phyloP scores from a whole-genome alignment of 2,329 filamentous ascomycete genomes.

The Ophiocordyceps polyrhachis-furcata region DNA sequence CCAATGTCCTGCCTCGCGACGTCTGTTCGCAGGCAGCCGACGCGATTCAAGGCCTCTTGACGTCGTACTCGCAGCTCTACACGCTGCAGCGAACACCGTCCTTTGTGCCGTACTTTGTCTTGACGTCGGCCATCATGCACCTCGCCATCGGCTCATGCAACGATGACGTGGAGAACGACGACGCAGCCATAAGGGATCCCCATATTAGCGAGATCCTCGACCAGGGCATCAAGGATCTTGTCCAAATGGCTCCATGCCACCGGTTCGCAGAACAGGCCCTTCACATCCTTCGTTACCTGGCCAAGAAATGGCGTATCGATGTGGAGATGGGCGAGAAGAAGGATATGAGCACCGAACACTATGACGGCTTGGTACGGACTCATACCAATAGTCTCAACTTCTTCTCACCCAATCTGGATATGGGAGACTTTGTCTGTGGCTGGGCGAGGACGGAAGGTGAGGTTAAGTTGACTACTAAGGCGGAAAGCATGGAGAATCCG shows the following conservation, averaged over 20 bases:
- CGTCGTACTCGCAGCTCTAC: constrained; percentile 39
- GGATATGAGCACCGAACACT: constrained; percentile 15
- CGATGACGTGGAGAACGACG: constrained; percentile 5
- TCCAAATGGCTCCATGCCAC: constrained; percentile 42
- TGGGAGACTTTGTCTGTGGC: constrained; percentile 27
- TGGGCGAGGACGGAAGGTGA: constrained; percentile 17
- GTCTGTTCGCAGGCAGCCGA: constrained; percentile 45
- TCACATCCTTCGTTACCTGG: constrained; percentile 38
- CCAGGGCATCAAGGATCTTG: constrained; percentile 36
- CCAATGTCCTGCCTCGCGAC: constrained; percentile 42
- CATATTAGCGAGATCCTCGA: constrained; percentile 25
- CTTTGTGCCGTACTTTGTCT: constrained; percentile 43
- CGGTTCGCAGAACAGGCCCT: constrained; percentile 42
- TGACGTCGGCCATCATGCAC: constrained; percentile 42
- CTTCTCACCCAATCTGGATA: constrained; percentile 30
- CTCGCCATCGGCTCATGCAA: constrained; percentile 28
- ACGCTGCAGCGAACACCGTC: constrained; percentile 39
- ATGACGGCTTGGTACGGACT: constrained; percentile 24
- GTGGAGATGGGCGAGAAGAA: constrained; percentile 19
- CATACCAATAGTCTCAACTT: constrained; percentile 36
- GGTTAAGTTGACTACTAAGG: constrained; percentile 8
- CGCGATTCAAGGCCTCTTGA: constrained; percentile 35
- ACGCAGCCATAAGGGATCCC: constrained; percentile 16
- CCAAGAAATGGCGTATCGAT: constrained; percentile 39
- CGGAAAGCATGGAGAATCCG: constrained; percentile 28